A percentile compares a stretch with the other conserved stretches of the same genome.
phyloP scores from a whole-genome alignment of 306 rosid genomes.

The Rosa rugosa region DNA sequence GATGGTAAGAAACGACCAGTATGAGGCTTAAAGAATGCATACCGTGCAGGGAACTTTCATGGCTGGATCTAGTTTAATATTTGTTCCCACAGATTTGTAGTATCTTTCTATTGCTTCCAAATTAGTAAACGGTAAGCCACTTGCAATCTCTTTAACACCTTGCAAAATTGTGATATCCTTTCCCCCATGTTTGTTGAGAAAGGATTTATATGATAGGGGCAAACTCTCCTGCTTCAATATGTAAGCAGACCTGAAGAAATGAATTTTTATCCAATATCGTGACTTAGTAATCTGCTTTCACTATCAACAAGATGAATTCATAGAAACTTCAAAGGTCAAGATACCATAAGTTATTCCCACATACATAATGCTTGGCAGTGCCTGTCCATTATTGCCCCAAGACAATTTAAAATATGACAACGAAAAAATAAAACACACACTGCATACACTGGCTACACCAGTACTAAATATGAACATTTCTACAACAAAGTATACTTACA shows the following conservation, averaged over 20 bases:
- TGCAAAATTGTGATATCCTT: constrained; percentile 69
- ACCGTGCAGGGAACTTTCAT: constrained; percentile 96
- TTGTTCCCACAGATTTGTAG: constrained; percentile 54
- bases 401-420: neutral
- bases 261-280: neutral
- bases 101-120: constrained; percentile 61
- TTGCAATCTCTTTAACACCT: constrained; percentile 75
- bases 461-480: neutral
- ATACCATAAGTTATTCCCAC: neutral
- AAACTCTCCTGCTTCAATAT: constrained; percentile 93
- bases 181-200: constrained; percentile 94
- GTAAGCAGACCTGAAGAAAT: constrained; percentile 82
- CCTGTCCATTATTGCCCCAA: neutral
- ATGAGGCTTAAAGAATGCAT: constrained; percentile 29
- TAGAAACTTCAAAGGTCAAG: neutral
- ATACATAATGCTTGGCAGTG: neutral
- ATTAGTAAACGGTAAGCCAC: constrained; percentile 66
- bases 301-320: neutral
- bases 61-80: constrained; percentile 63
- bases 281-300: neutral
- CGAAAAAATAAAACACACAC: neutral
- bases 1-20: constrained; percentile 7
- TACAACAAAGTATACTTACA: constrained; percentile 53
- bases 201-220: constrained; percentile 86
- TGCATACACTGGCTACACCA: neutral